Evolutionary conservation across 2,329 filamentous ascomycete genomes (phyloP).

Genomic region (Pseudocercospora fijiensis): DNA sequence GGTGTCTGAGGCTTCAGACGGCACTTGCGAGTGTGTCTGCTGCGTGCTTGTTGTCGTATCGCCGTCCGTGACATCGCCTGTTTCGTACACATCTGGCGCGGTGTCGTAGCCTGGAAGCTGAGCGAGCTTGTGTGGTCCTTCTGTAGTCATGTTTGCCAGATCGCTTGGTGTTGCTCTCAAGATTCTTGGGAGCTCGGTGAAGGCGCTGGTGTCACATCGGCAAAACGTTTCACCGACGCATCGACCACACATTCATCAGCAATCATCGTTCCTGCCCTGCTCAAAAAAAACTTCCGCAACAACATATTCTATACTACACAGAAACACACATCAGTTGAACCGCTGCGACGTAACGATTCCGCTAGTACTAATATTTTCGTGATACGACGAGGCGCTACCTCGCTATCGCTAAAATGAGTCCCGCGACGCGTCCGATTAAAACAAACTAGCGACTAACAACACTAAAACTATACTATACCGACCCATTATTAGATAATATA

Average conservation of each 20-base stretch:
- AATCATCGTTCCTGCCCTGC: not conserved
- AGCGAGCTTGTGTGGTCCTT: conserved; percentile 15
- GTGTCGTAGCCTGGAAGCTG: conserved; percentile 56
- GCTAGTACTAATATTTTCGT: too few species aligned
- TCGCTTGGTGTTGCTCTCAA: not conserved
- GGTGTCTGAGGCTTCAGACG: conserved; percentile 24
- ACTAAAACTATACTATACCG: too few species aligned
- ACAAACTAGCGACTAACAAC: too few species aligned
- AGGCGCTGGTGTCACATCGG: not conserved
- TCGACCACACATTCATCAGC: too few species aligned
- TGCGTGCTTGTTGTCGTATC: conserved; percentile 23
- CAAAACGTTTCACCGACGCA: not conserved
- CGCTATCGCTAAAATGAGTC: too few species aligned
- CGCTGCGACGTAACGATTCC: too few species aligned
- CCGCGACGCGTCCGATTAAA: too few species aligned
- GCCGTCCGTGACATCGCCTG: conserved; percentile 56
- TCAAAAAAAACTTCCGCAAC: too few species aligned
- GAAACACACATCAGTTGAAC: too few species aligned
- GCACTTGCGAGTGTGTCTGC: conserved; percentile 21
- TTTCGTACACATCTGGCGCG: conserved; percentile 95
- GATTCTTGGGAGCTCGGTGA: not conserved
- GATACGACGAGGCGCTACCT: too few species aligned
- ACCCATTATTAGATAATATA: too few species aligned
- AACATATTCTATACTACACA: too few species aligned
- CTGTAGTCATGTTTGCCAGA: not conserved